Base-by-base conservation (phyloP, 352 stramenopile genomes). In the Globisporangium yorkense region DNA sequence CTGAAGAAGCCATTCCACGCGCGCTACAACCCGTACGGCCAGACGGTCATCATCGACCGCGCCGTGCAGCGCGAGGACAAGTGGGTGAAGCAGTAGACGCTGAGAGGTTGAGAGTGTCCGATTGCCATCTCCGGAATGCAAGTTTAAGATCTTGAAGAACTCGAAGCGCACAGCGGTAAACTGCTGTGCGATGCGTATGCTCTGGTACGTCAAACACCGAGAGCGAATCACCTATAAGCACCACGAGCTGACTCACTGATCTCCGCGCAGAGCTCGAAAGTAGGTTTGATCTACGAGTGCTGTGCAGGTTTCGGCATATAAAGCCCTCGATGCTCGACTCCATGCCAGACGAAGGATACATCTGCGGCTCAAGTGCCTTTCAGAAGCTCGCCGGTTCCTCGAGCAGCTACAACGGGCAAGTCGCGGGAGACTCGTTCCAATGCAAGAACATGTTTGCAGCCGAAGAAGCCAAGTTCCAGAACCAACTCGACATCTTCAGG, bases 1-100 rank as follows among this genome's bases (percentile, higher is more conserved):
- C 67, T 99, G 45, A 94, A 94, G 56, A 94, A 97, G 64, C 94
- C 94, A 10, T 99, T 98, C 75, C 94, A 98, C 73, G 92, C 92
- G 48, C 76, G 90, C 57, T 97, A 98, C 83, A 94, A 98, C 71
- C 76, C 89, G 71, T 89, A 97, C 89, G 78, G 89, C 71, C 81
- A 90, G 77, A 84, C 93, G 65, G 68, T 96, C 79, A 67, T 76
- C 51, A 70, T 92, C 10, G 83, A 92, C 51, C 83, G 83, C 51
- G 83, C 83, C 0, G 70, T 92, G 43, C 69, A 83, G 63, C 77
- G 79, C 35, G 70, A 89, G 46, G 70, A 83, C 24, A 82, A 84
- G 56, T 71, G 62, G 61, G n/a, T 70, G 51, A 80, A 80, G 67
- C n/a, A 24, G 21, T 51, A 59, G 37, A 29, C 5, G 3, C 9